Evolutionary conservation across 257 asterid species (phyloP), one percentile per base, ranked within the genome.

Genomic region (Ocimum tenuiflorum): DNA sequence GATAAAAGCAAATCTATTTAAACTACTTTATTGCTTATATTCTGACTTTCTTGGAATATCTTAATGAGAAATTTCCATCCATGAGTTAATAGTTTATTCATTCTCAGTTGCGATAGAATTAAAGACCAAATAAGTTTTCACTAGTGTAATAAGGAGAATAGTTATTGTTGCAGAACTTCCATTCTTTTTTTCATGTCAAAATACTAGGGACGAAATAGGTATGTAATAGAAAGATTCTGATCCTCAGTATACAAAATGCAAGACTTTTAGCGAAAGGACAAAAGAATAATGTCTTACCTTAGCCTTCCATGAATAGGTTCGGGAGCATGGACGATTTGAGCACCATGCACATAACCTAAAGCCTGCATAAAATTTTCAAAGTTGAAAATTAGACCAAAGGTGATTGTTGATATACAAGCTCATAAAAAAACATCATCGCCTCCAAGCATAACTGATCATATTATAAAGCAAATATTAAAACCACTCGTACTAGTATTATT

Each of bases 261-360:
- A 39, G 71, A 33, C 53, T 43, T 63, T 39, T 18, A 36, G 38
- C 57, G 53, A 8, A 47, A 39, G 0, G 11, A 50, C 24, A 41
- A 47, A 50, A 7, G 11, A 35, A 43, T n/a, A 35, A 50, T 10
- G 45, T 58, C 13, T 56, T 19, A 94, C 99, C 99, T 94, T 76
- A 94, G 70, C 58, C 99, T 87, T 54, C 99, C 99, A 83, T 94
- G 99, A 74, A 94, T 79, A 60, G 97, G 89, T 73, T 90, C 96
- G 35, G 88, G 79, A 69, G 96, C 99, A 53, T 74, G 92, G 68
- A 88, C 79, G 36, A 94, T 87, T 74, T 73, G 83, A 82, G 96
- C 99, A 72, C 96, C 99, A 74, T 94, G 96, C 24, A 74, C 99
- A 45, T 83, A 86, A 50, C 97, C 99, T 66, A 94, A 83, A 69